Base-by-base conservation (phyloP, 257 asterid species). In the Przewalskia tangutica region DNA sequence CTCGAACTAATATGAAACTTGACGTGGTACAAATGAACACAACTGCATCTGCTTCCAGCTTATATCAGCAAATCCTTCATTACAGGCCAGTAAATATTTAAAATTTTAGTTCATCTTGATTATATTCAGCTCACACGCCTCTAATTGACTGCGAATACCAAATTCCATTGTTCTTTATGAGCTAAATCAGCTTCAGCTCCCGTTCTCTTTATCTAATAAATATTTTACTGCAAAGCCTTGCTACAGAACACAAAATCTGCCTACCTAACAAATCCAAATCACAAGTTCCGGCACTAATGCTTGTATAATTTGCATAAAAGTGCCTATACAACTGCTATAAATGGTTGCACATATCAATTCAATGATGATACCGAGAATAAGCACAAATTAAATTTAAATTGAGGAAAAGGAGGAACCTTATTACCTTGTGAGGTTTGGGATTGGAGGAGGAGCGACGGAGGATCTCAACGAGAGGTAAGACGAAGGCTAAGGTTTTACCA, bases 401-500 rank as follows among this genome's bases (percentile, higher is more conserved):
- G 32, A 27, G 32, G 32, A 27, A 27, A 27, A 27, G 12, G 3
- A 73, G 5, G 42, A 27, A 27, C 32, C 32, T 75, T 27, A 95
- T 73, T 73, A 96, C 99, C 97, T 96, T 95, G 87, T 94, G 95
- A 23, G 93, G 91, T 59, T 92, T 91, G 6, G 92, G 94, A 53
- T 89, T 58, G 56, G 84, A 82, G 5, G 5, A 38, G 75, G 90
- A 88, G 66, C 98, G 99, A 85, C 97, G 97, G 87, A 96, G 88
- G 59, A 96, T 92, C 81, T 95, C 97, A 71, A 95, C 97, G 8
- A 94, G 81, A 68, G 99, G 99, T 36, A 96, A 83, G 32, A 96
- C 88, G 67, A 94, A 96, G 34, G 99, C 97, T 75, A 94, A 89
- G 84, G 98, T 94, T 83, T 95, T 95, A 0, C 98, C 98, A 34